These are phyloP conservation scores for Hypoxylon sp. DNA, from an alignment of 2,329 filamentous ascomycete species.

Conservation along the genomic window DNA sequence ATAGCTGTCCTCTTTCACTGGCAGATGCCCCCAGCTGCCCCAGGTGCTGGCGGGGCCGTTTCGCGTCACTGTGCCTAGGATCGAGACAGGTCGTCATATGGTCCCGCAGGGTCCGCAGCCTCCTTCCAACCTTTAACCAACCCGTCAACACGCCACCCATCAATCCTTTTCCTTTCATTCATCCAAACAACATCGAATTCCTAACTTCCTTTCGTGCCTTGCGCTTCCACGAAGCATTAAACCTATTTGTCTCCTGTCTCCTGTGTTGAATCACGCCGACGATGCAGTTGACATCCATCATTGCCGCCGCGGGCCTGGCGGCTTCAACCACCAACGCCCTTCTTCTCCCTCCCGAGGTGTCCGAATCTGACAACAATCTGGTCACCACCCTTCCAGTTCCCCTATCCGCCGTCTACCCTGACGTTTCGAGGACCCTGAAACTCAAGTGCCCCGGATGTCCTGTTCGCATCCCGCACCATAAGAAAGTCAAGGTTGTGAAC, in stretches of 20 bases:
- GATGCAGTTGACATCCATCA: slow-evolving; percentile 53
- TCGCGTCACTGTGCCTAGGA: neutral
- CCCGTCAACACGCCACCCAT: slow-evolving; percentile 34
- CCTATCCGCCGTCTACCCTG: slow-evolving; percentile 28
- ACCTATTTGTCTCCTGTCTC: slow-evolving; percentile 13
- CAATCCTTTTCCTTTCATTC: slow-evolving; percentile 34
- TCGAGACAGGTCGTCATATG: slow-evolving; percentile 30
- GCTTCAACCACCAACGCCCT: slow-evolving; percentile 52
- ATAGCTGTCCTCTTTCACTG: neutral
- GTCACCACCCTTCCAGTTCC: slow-evolving; percentile 50
- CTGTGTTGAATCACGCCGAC: slow-evolving; percentile 34
- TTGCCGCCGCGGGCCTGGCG: slow-evolving; percentile 53
- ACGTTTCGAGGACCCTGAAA: slow-evolving; percentile 40
- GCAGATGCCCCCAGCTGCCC: slow-evolving; percentile 14
- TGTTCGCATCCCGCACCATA: slow-evolving; percentile 41
- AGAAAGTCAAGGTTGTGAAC: slow-evolving; percentile 35
- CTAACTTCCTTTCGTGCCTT: slow-evolving; percentile 30
- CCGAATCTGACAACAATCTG: slow-evolving; percentile 44
- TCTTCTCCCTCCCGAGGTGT: slow-evolving; percentile 49
- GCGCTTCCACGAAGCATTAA: slow-evolving; percentile 39
- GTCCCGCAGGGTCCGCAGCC: slow-evolving; percentile 22
- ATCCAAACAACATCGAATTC: slow-evolving; percentile 35
- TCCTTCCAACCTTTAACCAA: slow-evolving; percentile 24
- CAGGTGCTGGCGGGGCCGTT: neutral
- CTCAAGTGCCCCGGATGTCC: slow-evolving; percentile 51